Conservation (phyloP, 2,329 filamentous ascomycete genomes). For the Verticillium albo-atrum region DNA sequence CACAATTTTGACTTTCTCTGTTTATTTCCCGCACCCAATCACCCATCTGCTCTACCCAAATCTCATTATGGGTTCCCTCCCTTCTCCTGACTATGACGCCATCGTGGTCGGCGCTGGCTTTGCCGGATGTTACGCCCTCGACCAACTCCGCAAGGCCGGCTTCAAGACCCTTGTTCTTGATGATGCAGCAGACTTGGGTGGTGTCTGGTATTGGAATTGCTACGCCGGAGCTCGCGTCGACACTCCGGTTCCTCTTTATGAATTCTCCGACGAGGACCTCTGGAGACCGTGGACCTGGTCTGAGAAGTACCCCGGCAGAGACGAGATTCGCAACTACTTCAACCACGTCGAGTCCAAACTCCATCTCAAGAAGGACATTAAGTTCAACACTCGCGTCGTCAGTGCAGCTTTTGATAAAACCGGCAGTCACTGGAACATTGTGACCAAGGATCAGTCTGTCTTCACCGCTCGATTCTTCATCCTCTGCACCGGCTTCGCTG, state of each 20-base stretch:
- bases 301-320: slow-evolving; percentile 44
- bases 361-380: slow-evolving; percentile 50
- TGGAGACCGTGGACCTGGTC: slow-evolving; percentile 55
- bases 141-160: no score
- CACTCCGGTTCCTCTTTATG: slow-evolving; percentile 47
- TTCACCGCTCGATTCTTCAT: slow-evolving; percentile 47
- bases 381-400: slow-evolving; percentile 52
- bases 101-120: no score
- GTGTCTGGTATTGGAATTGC: slow-evolving; percentile 53
- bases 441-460: slow-evolving; percentile 43
- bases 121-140: no score
- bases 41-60: no score
- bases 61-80: no score
- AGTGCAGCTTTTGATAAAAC: slow-evolving; percentile 45
- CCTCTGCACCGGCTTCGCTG: slow-evolving; percentile 47
- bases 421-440: slow-evolving; percentile 43
- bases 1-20: no score
- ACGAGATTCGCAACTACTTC: slow-evolving; percentile 54
- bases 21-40: no score
- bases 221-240: slow-evolving; percentile 53
- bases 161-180: slow-evolving; percentile 51
- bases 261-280: slow-evolving; percentile 46
- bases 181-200: slow-evolving; percentile 44
- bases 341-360: slow-evolving; percentile 52
- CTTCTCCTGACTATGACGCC: no score